These are phyloP conservation scores for Coniferiporia sulphurascens DNA, from an alignment of 1,284 basidiomycete species.

Conservation along the genomic window DNA sequence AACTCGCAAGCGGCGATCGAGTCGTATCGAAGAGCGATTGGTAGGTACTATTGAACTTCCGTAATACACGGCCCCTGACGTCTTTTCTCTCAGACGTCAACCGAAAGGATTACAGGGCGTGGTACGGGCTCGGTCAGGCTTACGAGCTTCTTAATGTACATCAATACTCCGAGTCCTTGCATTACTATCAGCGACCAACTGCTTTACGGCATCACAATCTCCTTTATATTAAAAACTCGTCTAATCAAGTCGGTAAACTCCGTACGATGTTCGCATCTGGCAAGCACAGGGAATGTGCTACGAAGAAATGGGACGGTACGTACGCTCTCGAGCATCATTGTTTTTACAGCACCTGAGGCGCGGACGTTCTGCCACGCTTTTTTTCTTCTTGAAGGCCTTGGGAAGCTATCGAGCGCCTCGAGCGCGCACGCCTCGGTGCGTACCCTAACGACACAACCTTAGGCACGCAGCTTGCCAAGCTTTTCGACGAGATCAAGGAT, in stretches of 20 bases:
- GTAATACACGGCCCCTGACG: slow-evolving; percentile 24
- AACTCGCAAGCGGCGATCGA: slow-evolving; percentile 99
- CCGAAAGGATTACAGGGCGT: slow-evolving; percentile 94
- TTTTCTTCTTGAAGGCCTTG: slow-evolving; percentile 47
- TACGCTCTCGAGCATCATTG: slow-evolving; percentile 1
- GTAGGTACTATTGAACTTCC: slow-evolving; percentile 41
- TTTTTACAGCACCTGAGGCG: not conserved
- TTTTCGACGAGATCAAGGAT: slow-evolving; percentile 69
- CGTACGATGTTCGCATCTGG: slow-evolving; percentile 95
- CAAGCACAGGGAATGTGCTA: slow-evolving; percentile 92
- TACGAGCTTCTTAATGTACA: slow-evolving; percentile 97
- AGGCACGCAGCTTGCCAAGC: slow-evolving; percentile 72
- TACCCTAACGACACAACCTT: slow-evolving; percentile 75
- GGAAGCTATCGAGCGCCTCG: slow-evolving; percentile 86
- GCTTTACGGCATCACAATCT: slow-evolving; percentile 68
- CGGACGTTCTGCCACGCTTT: slow-evolving; percentile 11
- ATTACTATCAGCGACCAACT: slow-evolving; percentile 96
- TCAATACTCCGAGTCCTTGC: slow-evolving; percentile 89
- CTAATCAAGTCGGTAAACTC: slow-evolving; percentile 43
- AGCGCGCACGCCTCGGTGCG: slow-evolving; percentile 82
- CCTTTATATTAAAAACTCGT: not conserved
- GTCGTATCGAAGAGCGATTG: slow-evolving; percentile 92
- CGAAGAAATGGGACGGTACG: slow-evolving; percentile 80
- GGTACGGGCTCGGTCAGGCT: slow-evolving; percentile 98
- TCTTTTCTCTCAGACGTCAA: too few species aligned